Base-by-base conservation (phyloP, 306 rosid species). In the Aeschynomene evenia region DNA sequence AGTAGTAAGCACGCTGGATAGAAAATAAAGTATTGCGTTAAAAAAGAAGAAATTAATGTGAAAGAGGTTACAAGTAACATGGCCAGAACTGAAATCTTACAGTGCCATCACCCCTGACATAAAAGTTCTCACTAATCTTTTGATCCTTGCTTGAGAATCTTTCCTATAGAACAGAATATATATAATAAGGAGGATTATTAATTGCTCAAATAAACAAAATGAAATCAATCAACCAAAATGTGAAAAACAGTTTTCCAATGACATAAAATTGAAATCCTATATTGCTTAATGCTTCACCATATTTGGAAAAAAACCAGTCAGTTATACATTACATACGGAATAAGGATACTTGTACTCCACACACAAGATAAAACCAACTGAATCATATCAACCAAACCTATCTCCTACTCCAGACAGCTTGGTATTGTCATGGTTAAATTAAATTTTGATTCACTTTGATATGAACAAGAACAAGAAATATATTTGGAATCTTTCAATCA, bases 71-170 rank as follows among this genome's bases (percentile, higher is more conserved):
- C 23, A 37, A 5, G 34, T 46, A 53, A 46, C 64, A 64, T 37
- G 46, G 66, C 52, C 31, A 63, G 36, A 58, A 40, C 69, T 16
- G 69, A 69, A 58, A 61, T 81, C 98, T 85, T 83, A 90, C 98
- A 68, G 97, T 94, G 77, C 98, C 97, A 42, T 91, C 98, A 53
- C 96, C 97, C 75, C 97, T 84, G 71, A 89, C 98, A 66, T 87
- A 90, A 68, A 94, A 88, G 71, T 91, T 91, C 70, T 91, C 96
- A 58, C 96, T 84, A 26, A 94, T 88, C 87, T 82, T 88, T 70
- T 87, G 96, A 77, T 91, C 98, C 85, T 90, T 94, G 85, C 89
- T 29, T 43, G 85, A 86, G 55, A 94, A 80, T 65, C 98, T 85
- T 79, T 94, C 97, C 98, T 94, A 67, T 19, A 20, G 70, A 54